Evolutionary conservation across 1,284 basidiomycete species (phyloP).

Genomic region (Apiotrichum gracile): DNA sequence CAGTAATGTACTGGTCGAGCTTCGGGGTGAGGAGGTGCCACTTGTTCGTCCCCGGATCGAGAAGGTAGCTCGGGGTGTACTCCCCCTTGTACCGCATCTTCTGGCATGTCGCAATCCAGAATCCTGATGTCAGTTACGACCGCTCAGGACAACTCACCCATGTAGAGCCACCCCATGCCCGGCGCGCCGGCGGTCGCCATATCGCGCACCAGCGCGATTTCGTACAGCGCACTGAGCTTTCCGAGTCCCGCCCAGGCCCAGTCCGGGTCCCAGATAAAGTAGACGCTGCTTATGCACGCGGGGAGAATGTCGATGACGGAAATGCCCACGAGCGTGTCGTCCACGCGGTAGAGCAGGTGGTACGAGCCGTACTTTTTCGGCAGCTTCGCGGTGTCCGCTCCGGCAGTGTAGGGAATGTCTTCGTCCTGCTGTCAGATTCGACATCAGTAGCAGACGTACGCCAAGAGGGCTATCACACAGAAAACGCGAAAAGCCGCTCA

Average conservation of each 20-base stretch:
- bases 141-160: slow-evolving; percentile 57
- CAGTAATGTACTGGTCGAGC: slow-evolving; percentile 62
- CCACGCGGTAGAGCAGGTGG: slow-evolving; percentile 75
- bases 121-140: slow-evolving; percentile 54
- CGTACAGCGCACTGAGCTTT: slow-evolving; percentile 81
- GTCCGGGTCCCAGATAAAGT: slow-evolving; percentile 83
- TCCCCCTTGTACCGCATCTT: slow-evolving; percentile 98
- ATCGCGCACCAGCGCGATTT: slow-evolving; percentile 65
- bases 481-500: slow-evolving; percentile 61
- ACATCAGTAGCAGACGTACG: slow-evolving; percentile 46
- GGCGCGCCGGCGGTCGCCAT: slow-evolving; percentile 63
- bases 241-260: slow-evolving; percentile 66
- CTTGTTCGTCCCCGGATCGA: slow-evolving; percentile 75
- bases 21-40: slow-evolving; percentile 65
- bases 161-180: slow-evolving; percentile 65
- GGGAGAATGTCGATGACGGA: slow-evolving; percentile 90
- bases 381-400: slow-evolving; percentile 50
- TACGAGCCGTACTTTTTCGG: slow-evolving; percentile 74
- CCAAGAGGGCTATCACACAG: slow-evolving; percentile 70
- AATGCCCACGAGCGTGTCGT: slow-evolving; percentile 76
- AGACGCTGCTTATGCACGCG: slow-evolving; percentile 84
- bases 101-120: slow-evolving; percentile 81
- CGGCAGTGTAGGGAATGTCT: slow-evolving; percentile 11
- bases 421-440: background rate
- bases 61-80: slow-evolving; percentile 78